phyloP scores from a whole-genome alignment of 2,329 filamentous ascomycete genomes.

The Scytalidium lignicola region DNA sequence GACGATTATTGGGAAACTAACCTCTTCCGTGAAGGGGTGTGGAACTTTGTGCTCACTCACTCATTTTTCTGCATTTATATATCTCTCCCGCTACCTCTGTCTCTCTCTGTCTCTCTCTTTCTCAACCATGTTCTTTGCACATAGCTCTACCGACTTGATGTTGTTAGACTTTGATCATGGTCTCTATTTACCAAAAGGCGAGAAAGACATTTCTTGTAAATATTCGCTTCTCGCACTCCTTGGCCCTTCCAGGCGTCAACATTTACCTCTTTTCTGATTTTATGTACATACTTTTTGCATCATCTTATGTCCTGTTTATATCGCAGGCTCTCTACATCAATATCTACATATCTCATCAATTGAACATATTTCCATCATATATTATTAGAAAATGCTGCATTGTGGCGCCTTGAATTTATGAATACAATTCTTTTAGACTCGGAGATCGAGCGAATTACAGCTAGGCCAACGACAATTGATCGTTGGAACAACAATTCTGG shows the following conservation, averaged over 20 bases:
- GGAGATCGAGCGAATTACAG: too few relatives aligned
- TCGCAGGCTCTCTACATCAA: not conserved
- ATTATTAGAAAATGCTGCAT: too few relatives aligned
- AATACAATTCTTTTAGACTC: too few relatives aligned
- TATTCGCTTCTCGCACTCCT: not conserved
- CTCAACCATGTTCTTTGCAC: not conserved
- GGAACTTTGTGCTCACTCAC: not conserved
- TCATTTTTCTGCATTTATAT: not conserved
- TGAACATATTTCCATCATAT: too few relatives aligned
- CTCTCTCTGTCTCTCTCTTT: not conserved
- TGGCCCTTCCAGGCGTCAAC: not conserved
- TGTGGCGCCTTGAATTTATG: too few relatives aligned
- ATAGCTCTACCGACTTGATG: not conserved
- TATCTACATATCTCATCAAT: not conserved
- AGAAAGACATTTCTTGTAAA: not conserved
- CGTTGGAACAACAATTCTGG: too few relatives aligned
- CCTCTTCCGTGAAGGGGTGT: not conserved
- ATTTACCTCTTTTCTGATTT: not conserved
- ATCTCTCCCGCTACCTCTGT: not conserved
- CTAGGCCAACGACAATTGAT: too few relatives aligned
- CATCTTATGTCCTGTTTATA: not conserved
- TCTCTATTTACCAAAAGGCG: not conserved
- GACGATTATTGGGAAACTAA: not conserved
- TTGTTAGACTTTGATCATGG: not conserved
- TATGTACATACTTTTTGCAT: not conserved